A percentile compares a stretch with the other conserved stretches of the same genome.
Evolutionary conservation across 1,284 basidiomycete genomes (phyloP).

Genomic region (Rhodotorula mucilaginosa): DNA sequence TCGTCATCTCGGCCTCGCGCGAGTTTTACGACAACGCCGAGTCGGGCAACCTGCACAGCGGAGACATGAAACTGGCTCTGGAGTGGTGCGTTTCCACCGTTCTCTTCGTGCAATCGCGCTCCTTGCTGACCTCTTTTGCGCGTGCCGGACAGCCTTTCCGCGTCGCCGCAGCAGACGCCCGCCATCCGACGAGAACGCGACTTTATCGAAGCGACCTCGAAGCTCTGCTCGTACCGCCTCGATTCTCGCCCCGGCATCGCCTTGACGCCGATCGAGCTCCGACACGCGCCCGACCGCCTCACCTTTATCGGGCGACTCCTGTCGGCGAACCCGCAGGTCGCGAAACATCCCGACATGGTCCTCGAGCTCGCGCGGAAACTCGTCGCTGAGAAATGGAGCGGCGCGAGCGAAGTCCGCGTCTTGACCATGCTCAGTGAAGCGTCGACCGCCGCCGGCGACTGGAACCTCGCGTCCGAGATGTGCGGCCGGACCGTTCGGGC

Average conservation of each 20-base stretch:
- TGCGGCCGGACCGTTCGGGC: conserved; percentile 68
- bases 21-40: conserved; percentile 92
- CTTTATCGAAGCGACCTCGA: conserved; percentile 90
- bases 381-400: conserved; percentile 65
- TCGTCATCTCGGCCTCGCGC: conserved; percentile 72
- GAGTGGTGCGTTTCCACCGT: conserved; percentile 66
- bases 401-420: conserved; percentile 70
- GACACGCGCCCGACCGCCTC: conserved; percentile 78
- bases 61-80: conserved; percentile 92
- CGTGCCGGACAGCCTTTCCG: conserved; percentile 60
- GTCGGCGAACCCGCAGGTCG: conserved; percentile 74
- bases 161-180: conserved; percentile 62
- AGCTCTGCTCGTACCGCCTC: conserved; percentile 77
- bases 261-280: conserved; percentile 84
- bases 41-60: conserved; percentile 82
- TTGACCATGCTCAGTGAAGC: conserved; percentile 84
- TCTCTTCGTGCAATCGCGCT: too few species aligned
- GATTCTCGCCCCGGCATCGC: conserved; percentile 65
- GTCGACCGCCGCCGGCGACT: conserved; percentile 76
- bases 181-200: conserved; percentile 69
- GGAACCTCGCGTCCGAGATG: conserved; percentile 65
- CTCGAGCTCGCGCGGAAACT: conserved; percentile 83
- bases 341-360: conserved; percentile 82
- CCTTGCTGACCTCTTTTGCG: too few species aligned
- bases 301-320: conserved; percentile 73